Evolutionary conservation across 2,329 filamentous ascomycete genomes (phyloP).

Genomic region (Orbilia brochopaga): DNA sequence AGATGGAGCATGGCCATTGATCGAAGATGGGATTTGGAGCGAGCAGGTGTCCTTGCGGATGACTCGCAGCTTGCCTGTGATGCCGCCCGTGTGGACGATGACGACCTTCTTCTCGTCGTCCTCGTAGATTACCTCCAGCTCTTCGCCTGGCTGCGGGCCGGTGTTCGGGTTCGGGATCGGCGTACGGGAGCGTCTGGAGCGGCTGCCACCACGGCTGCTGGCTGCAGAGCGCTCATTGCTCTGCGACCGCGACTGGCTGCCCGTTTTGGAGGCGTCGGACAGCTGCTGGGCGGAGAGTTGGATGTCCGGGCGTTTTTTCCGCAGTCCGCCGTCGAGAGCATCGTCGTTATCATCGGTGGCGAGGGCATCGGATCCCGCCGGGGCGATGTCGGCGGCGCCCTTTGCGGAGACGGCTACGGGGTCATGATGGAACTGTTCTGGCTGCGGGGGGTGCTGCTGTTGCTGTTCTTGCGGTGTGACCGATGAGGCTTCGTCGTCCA

Average conservation of each 20-base stretch:
- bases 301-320: slow-evolving; percentile 43
- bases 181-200: slow-evolving; percentile 38
- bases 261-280: slow-evolving; percentile 10
- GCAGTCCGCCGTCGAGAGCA: slow-evolving; percentile 30
- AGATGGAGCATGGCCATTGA: slow-evolving; percentile 23
- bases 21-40: not conserved
- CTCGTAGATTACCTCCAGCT: slow-evolving; percentile 31
- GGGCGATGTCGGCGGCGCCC: slow-evolving; percentile 24
- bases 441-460: slow-evolving; percentile 20
- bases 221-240: slow-evolving; percentile 32
- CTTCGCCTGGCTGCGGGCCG: slow-evolving; percentile 37
- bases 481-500: slow-evolving; percentile 39
- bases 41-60: slow-evolving; percentile 29
- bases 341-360: slow-evolving; percentile 36
- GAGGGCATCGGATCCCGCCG: slow-evolving; percentile 6
- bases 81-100: slow-evolving; percentile 40
- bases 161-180: slow-evolving; percentile 45
- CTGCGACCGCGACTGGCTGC: slow-evolving; percentile 33
- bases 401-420: slow-evolving; percentile 41
- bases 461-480: slow-evolving; percentile 29
- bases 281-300: slow-evolving; percentile 23
- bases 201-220: slow-evolving; percentile 11
- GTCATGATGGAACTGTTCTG: slow-evolving; percentile 43
- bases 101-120: slow-evolving; percentile 43
- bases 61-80: slow-evolving; percentile 34